Evolutionary conservation across 805 yeast genomes (phyloP), one percentile per base, ranked within the genome.

Genomic region (Starmerella sp.): DNA sequence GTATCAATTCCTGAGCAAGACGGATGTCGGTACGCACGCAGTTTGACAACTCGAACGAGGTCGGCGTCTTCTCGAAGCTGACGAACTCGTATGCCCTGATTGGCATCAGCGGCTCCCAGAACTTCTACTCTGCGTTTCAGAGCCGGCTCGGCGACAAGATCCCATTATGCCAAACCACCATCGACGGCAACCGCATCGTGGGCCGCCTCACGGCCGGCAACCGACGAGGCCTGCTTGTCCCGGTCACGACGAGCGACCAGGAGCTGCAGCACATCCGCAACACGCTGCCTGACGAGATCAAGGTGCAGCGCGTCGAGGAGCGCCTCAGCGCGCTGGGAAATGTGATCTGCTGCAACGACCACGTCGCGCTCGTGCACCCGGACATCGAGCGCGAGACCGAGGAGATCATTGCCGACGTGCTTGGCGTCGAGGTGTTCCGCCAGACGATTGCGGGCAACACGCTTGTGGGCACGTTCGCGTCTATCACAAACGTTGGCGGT

Each of bases 371-470:
- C 62, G 98, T 93, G 53, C 99, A 93, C 72, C 99, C 99, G 51
- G 99, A 93, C 75, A 88, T 93, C 62, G 99, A 93, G 76, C 84
- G 98, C 70, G 99, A 93, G 73, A 93, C 98, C 52, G 99, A 93
- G 75, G 99, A 93, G 75, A 76, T 93, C 64, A 93, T 93, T 68
- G 95, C 97, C 47, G 99, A 93, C 71, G 96, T 90, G 14, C 78
- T 93, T 56, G 99, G 98, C 57, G 99, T 93, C 53, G 99, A 93
- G 74, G 99, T 93, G 47, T 93, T 93, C 79, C 84, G 97, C 75
- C 98, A 93, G 73, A 93, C 99, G 48, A 90, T 93, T 65, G 97
- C 98, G 13, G 97, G 97, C 63, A 91, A 93, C 72, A 97, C 93
- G 56, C 78, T 93, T 58, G 98, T 93, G 53, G 99, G 99, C 55